Conservation (phyloP, 148 eudicot genomes). For the Rhododendron kiyosumense region DNA sequence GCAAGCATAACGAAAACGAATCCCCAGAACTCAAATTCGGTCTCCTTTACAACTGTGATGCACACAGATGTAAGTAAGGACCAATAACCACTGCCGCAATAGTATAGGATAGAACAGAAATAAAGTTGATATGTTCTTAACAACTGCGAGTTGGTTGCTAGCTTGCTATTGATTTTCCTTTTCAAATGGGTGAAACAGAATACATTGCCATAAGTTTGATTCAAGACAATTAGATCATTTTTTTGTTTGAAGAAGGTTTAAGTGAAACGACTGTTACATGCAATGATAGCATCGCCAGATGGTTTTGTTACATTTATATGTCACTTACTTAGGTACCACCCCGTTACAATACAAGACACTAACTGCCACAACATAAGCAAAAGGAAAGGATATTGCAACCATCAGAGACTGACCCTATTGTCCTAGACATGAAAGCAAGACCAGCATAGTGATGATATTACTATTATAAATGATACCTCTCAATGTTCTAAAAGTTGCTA, state of each 20-base stretch:
- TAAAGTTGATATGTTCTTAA: background rate
- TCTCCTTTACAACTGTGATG: conserved; percentile 76
- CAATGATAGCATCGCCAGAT: background rate
- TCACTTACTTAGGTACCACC: background rate
- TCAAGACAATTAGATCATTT: background rate
- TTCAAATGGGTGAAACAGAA: background rate
- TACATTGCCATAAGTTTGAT: background rate
- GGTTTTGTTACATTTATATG: background rate
- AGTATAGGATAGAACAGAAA: background rate
- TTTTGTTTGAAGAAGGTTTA: background rate
- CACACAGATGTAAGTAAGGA: background rate
- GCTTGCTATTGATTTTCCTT: background rate
- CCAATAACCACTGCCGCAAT: background rate
- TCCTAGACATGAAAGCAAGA: background rate
- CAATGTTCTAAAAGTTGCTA: no score
- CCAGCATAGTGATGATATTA: background rate
- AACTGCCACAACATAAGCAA: background rate
- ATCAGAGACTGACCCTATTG: background rate
- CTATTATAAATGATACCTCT: background rate
- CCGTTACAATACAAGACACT: background rate
- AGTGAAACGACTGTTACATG: no score
- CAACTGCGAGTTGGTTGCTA: background rate
- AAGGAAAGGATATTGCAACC: background rate
- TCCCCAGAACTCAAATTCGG: conserved; percentile 96
- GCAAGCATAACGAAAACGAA: conserved; percentile 98